Evolutionary conservation across 768 basidiomycete species (phyloP), one percentile per base, ranked within the genome.

Genomic region (Rhodotorula toruloides): DNA sequence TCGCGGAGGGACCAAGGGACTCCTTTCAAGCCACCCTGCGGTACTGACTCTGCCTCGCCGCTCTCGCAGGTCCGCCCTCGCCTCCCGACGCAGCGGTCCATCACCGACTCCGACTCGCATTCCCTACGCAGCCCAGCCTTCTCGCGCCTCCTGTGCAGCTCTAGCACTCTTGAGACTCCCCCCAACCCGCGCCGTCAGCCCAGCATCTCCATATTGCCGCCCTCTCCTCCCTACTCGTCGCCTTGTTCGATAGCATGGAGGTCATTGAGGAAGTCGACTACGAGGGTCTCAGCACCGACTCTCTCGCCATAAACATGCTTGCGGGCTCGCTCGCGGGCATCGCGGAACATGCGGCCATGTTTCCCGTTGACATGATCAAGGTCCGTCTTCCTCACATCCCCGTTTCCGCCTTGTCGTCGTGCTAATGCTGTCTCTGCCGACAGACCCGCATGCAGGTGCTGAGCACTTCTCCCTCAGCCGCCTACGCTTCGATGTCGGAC

Each of bases 401-500:
- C n/a, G 22, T 10, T 10, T n/a, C 14, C 17, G 10, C 4, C 37
- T 27, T 32, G 31, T 14, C 32, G 3, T 16, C 44, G n/a, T n/a
- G 7, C 22, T 39, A 12, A 25, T 19, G 31, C 31, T 29, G 47
- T 29, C 34, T 27, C 65, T 39, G 16, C 44, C 27, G 39, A 29
- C 74, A 99, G 96, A 98, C 96, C 52, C 90, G 96, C 76, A 99
- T 99, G 96, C 96, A 99, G 81, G 91, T 99, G 56, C 89, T 93
- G 74, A 84, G 90, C 46, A 82, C 90, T 39, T 88, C 88, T 21
- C 89, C 88, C 11, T 85, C 86, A 13, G 90, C 89, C 17, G 83
- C 91, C 32, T 94, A 94, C 80, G 88, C 86, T 37, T 89, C 89
- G 27, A 86, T 94, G 72, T 89, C 89, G 46, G 88, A 94, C 75